Percentiles rank a stretch among this genome's conserved stretches.
phyloP scores from a whole-genome alignment of 2,329 filamentous ascomycete species.

The Colletotrichum orchidophilum region DNA sequence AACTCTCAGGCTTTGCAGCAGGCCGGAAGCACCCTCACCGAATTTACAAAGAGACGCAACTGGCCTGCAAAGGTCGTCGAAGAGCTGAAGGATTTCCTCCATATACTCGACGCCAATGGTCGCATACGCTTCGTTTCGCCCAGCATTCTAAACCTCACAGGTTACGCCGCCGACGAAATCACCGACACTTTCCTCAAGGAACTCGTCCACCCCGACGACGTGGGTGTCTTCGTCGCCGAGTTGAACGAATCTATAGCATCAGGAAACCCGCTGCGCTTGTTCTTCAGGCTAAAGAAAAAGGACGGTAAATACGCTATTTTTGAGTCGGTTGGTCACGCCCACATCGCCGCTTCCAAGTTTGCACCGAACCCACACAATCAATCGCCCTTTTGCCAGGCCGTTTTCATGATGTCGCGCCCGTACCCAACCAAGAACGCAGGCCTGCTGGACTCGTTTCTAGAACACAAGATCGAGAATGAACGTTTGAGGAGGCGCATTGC shows the following conservation, averaged over 20 bases:
- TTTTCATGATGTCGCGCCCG: slow-evolving; percentile 92
- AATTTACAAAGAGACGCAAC: slow-evolving; percentile 71
- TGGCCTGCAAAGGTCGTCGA: slow-evolving; percentile 92
- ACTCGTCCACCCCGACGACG: slow-evolving; percentile 87
- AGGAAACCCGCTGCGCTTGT: slow-evolving; percentile 82
- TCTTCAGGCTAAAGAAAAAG: slow-evolving; percentile 82
- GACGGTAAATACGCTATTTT: slow-evolving; percentile 82
- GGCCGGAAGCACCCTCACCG: slow-evolving; percentile 58
- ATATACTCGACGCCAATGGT: slow-evolving; percentile 87
- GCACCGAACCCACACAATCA: slow-evolving; percentile 71
- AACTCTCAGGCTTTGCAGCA: slow-evolving; percentile 41
- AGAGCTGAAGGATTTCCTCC: slow-evolving; percentile 87
- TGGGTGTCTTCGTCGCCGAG: slow-evolving; percentile 83
- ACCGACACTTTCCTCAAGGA: slow-evolving; percentile 81
- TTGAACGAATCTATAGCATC: slow-evolving; percentile 89
- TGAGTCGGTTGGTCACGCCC: slow-evolving; percentile 91
- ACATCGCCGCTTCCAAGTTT: slow-evolving; percentile 77
- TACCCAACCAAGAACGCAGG: slow-evolving; percentile 90
- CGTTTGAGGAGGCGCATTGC: slow-evolving; percentile 84
- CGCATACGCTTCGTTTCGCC: slow-evolving; percentile 88
- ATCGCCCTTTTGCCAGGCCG: slow-evolving; percentile 81
- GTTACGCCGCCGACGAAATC: slow-evolving; percentile 76
- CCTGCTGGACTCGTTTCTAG: slow-evolving; percentile 89
- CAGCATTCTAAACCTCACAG: slow-evolving; percentile 78
- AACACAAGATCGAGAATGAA: slow-evolving; percentile 97